Base-by-base conservation (phyloP, 208 protist species). In the Novymonas esmeraldas region DNA sequence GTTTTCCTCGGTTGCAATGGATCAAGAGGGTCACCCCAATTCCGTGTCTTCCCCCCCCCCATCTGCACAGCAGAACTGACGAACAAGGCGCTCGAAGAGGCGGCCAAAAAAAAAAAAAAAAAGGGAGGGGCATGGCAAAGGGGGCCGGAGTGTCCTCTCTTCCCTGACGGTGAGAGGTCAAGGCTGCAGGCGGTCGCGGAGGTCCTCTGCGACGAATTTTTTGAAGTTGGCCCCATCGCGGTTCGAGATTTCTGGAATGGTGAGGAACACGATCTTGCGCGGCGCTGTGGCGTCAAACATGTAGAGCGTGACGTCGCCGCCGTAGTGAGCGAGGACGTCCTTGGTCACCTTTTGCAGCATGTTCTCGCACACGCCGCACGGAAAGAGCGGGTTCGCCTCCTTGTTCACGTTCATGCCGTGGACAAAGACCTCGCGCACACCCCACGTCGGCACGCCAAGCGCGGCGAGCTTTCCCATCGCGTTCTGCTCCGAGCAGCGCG, bases 351-450 rank as follows among this genome's bases (percentile, higher is more conserved):
- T 93, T 42, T 85, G 86, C 45, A 96, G 68, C 89, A 95, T 96
- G 67, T 95, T 96, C 71, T 96, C 92, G 55, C 92, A 96, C 2
- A 95, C 92, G 29, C 92, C 92, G 56, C 92, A 96, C 11, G 92
- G 92, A 59, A 96, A 96, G 26, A 96, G 82, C 34, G 92, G 92
- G 70, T 96, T 96, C 16, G 78, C 48, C 50, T 96, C 85, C 60
- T 84, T 86, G 50, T 78, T 80, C 9, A 60, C 48, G 50, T 87
- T 84, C 59, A 78, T 73, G 29, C 89, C 89, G 55, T 94, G 87
- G 41, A 96, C 91, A 64, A 96, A 93, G 4, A 96, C 78, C 63
- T 96, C 89, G 7, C 92, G 84, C 29, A 96, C 81, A 18, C 68
- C 69, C 73, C 81, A 89, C 16, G 92, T 94, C 14, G 92, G 89